A percentile compares a stretch with the other conserved stretches of the same genome.
phyloP scores from a whole-genome alignment of 164 flowering plant species.

The Stephania japonica region DNA sequence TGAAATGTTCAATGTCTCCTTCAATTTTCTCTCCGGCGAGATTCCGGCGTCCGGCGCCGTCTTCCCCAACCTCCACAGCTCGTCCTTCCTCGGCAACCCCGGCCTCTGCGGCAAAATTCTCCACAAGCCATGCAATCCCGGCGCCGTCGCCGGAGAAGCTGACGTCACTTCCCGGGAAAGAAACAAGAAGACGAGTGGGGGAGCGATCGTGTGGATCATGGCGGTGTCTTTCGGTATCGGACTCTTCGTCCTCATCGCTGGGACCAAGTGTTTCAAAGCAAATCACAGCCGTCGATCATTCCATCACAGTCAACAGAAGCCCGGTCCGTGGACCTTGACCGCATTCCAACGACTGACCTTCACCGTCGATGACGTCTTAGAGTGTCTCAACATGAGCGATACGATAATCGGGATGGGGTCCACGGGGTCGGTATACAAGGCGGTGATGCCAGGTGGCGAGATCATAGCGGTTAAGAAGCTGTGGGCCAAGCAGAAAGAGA shows the following conservation, averaged over 20 bases:
- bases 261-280: conserved; percentile 48
- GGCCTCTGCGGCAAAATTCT: conserved; percentile 43
- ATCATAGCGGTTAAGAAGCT: conserved; percentile 88
- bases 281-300: conserved; percentile 26
- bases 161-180: neutral
- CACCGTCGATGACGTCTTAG: conserved; percentile 78
- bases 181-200: conserved; percentile 34
- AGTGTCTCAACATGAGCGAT: conserved; percentile 56
- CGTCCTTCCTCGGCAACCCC: conserved; percentile 64
- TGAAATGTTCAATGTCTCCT: conserved; percentile 56
- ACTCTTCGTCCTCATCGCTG: conserved; percentile 49
- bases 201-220: conserved; percentile 73
- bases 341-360: conserved; percentile 88
- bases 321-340: conserved; percentile 61
- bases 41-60: conserved; percentile 50
- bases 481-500: conserved; percentile 75
- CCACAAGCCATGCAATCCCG: neutral
- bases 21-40: conserved; percentile 59
- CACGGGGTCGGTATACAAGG: conserved; percentile 79
- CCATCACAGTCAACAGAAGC: conserved; percentile 14
- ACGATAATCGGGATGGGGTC: conserved; percentile 87
- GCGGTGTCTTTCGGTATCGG: conserved; percentile 69
- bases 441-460: conserved; percentile 91
- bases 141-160: neutral
- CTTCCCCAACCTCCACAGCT: conserved; percentile 53